Conservation (phyloP, 768 basidiomycete genomes). For the Asterophora lycoperdoides region DNA sequence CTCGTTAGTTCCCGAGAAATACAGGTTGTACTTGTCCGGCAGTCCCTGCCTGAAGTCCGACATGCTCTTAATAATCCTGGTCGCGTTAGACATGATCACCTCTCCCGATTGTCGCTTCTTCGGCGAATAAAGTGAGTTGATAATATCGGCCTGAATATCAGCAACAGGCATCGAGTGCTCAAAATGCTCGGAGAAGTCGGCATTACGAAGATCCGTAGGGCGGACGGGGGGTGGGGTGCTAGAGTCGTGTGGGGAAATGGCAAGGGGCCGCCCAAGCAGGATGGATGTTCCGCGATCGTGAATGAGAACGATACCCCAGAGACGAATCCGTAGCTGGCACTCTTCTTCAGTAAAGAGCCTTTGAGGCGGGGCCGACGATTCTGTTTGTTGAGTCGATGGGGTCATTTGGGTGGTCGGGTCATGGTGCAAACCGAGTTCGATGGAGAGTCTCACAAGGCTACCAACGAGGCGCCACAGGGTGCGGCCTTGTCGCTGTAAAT, state of each 20-base stretch:
- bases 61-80: slow-evolving; percentile 75
- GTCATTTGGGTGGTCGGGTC: slow-evolving; percentile 67
- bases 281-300: slow-evolving; percentile 89
- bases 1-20: slow-evolving; percentile 74
- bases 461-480: slow-evolving; percentile 87
- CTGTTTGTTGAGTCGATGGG: slow-evolving; percentile 30
- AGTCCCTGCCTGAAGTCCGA: slow-evolving; percentile 62
- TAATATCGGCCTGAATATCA: slow-evolving; percentile 85
- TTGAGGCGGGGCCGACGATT: slow-evolving; percentile 1
- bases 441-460: slow-evolving; percentile 73
- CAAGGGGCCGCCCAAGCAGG: slow-evolving; percentile 80
- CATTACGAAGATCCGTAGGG: slow-evolving; percentile 31
- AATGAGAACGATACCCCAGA: slow-evolving; percentile 82
- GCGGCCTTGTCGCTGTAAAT: slow-evolving; percentile 74
- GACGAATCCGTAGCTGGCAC: slow-evolving; percentile 70
- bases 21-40: slow-evolving; percentile 67
- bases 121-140: slow-evolving; percentile 80
- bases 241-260: slow-evolving; percentile 76
- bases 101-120: slow-evolving; percentile 65
- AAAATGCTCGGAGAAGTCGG: slow-evolving; percentile 76
- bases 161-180: slow-evolving; percentile 69
- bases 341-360: slow-evolving; percentile 68
- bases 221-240: slow-evolving; percentile 73
- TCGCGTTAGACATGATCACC: slow-evolving; percentile 70
- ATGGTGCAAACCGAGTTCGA: slow-evolving; percentile 84